Evolutionary conservation across 2,329 filamentous ascomycete genomes (phyloP), one percentile per base, ranked within the genome.

Genomic region (Cordyceps cateniannulata): DNA sequence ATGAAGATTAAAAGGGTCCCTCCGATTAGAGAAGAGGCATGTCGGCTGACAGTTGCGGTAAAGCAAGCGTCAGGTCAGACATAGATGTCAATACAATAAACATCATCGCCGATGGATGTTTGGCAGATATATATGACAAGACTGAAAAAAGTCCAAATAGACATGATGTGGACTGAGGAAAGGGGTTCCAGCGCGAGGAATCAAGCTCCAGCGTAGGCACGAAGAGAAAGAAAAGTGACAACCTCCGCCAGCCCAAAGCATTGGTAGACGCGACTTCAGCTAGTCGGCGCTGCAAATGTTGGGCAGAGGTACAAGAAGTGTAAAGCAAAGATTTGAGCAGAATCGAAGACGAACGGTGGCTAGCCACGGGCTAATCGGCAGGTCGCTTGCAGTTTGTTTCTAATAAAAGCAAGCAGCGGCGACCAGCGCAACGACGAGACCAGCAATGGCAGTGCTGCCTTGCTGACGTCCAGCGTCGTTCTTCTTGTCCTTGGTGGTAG

Each of bases 381-480:
- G 40, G 58, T 62, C 47, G 54, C 60, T 64, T 49, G 60, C 42
- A 24, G 16, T 62, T 50, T 60, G 56, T 27, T 55, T 57, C 61
- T 71, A 83, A 64, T 79, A 77, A 64, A 82, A 72, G 66, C 75
- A 80, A 18, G 77, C 76, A 27, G 81, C 78, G 25, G 81, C 82
- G 35, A 84, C 73, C 49, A 85, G 76, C 58, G 82, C 83, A 50
- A 85, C 76, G 48, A 85, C 73, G 24, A 85, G 75, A 50, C 83
- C 81, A 8, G 76, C 81, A 44, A 83, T 70, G 54, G 82, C 81
- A 53, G 78, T 76, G 57, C 77, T 78, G 54, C 79, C 78, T 65
- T 82, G 77, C 50, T 77, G 77, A 18, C 74, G 74, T 22, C 76
- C 79, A 58, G 72, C 73, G 64, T 82, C 79, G 63, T 74, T 81